A percentile compares a stretch with the other conserved stretches of the same genome.
phyloP scores from a whole-genome alignment of 805 yeast genomes.

The Saturnispora quitensis region DNA sequence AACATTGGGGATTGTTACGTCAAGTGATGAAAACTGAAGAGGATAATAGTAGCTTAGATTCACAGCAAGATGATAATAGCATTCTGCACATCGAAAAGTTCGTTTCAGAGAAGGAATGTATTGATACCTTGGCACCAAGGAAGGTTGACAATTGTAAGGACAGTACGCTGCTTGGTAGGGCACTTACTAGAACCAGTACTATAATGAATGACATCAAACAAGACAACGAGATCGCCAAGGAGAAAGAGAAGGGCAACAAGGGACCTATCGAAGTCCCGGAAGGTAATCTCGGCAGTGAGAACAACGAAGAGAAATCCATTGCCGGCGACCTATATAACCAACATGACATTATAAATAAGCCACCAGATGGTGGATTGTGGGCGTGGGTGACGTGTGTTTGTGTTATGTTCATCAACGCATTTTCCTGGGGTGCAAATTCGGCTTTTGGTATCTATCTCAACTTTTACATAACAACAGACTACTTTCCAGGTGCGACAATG shows the following conservation, averaged over 20 bases:
- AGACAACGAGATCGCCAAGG: slow-evolving; percentile 22
- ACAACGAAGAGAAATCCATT: slow-evolving; percentile 6
- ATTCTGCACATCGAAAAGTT: neutral
- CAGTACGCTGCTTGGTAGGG: neutral
- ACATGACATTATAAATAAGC: slow-evolving; percentile 22
- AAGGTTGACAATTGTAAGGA: neutral
- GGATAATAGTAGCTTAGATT: neutral
- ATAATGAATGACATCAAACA: slow-evolving; percentile 23
- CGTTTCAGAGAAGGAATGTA: neutral
- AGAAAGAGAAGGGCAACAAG: slow-evolving; percentile 7
- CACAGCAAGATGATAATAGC: neutral
- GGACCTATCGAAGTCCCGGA: neutral
- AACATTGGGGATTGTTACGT: neutral
- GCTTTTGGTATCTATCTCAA: slow-evolving; percentile 46
- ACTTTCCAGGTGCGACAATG: slow-evolving; percentile 41
- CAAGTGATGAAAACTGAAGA: neutral
- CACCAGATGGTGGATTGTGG: slow-evolving; percentile 37
- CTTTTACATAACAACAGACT: slow-evolving; percentile 33
- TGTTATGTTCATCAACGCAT: slow-evolving; percentile 25
- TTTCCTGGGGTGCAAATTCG: slow-evolving; percentile 49
- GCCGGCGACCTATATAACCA: slow-evolving; percentile 28
- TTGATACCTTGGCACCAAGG: neutral
- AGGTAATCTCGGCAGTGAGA: neutral
- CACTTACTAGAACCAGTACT: slow-evolving; percentile 20
- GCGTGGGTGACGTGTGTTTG: slow-evolving; percentile 42